A percentile compares a stretch with the other conserved stretches of the same genome.
phyloP scores from a whole-genome alignment of 75 land plant genomes.

The Cunninghamia lanceolata region DNA sequence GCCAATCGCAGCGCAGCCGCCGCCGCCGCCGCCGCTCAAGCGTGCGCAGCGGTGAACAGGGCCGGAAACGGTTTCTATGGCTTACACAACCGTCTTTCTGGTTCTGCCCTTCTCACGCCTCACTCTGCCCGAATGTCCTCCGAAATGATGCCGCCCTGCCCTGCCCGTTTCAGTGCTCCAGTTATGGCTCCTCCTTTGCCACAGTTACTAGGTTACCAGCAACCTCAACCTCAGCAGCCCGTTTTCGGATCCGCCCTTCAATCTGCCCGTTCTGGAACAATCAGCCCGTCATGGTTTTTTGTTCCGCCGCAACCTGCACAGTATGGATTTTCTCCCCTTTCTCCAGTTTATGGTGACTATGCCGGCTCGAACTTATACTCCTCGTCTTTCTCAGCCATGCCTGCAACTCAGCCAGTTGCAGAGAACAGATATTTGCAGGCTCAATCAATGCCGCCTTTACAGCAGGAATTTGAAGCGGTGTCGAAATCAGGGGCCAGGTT shows the following conservation, averaged over 20 bases:
- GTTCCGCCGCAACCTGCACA: not conserved
- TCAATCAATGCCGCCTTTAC: not conserved
- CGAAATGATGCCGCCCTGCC: not conserved
- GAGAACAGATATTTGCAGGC: not conserved
- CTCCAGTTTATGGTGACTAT: not conserved
- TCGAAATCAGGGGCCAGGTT: not conserved
- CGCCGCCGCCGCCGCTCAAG: conserved; percentile 7
- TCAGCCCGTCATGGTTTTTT: conserved; percentile 1
- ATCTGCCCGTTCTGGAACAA: not conserved
- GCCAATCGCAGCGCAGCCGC: conserved; percentile 18
- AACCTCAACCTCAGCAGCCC: not conserved
- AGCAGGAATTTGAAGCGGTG: not conserved
- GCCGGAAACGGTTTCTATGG: conserved; percentile 1
- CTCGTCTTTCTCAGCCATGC: not conserved
- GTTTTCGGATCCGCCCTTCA: not conserved
- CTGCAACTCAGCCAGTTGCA: not conserved
- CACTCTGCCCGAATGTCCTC: not conserved
- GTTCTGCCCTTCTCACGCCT: not conserved
- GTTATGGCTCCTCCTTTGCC: not conserved
- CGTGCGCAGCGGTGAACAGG: not conserved
- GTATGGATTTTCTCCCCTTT: not conserved
- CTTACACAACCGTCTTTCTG: not conserved
- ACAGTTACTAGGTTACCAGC: not conserved
- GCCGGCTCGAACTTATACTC: not conserved
- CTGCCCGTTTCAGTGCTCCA: not conserved